Base-by-base conservation (phyloP, 768 basidiomycete species). In the Tubosaeta sp. region DNA sequence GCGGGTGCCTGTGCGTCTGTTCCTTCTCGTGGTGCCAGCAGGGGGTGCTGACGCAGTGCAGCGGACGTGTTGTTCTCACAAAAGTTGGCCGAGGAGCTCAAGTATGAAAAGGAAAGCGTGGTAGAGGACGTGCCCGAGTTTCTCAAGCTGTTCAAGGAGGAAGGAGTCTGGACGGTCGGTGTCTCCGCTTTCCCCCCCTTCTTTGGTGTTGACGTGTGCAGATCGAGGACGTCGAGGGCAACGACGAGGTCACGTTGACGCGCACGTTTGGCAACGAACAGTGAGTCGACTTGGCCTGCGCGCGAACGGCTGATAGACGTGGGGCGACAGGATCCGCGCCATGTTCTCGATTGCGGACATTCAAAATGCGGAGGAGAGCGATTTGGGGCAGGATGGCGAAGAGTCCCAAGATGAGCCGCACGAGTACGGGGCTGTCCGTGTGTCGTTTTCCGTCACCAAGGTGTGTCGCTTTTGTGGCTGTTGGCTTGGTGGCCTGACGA, bases 261-360 rank as follows among this genome's bases (percentile, higher is more conserved):
- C 83, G 94, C 58, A 84, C 82, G 59, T 95, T 92, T 68, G 94
- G 91, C 54, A 91, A 90, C 59, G 95, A 98, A 72, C 80, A 71
- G 93, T 95, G 59, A 50, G 87, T 79, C 36, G 34, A 38, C 6
- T 11, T 19, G 29, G 29, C 18, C 14, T 6, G 18, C 30, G n/a
- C 16, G 9, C 10, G n/a, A n/a, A 8, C 8, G 34, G 11, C 25
- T 47, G 16, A 27, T 8, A 0, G 18, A 14, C 11, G 22, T n/a
- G n/a, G n/a, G n/a, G n/a, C n/a, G 19, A 9, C 35, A 51, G 92
- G 58, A 80, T 98, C 68, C 89, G 87, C 29, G 67, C 94, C 64
- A 85, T 92, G 69, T 96, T 98, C 80, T 92, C 92, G 53, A 90
- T 95, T 58, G 86, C 89, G 35, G 94, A 97, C 69, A 76, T 95